phyloP scores from a whole-genome alignment of 441 rosid genomes.

The Omphalea diandra region DNA sequence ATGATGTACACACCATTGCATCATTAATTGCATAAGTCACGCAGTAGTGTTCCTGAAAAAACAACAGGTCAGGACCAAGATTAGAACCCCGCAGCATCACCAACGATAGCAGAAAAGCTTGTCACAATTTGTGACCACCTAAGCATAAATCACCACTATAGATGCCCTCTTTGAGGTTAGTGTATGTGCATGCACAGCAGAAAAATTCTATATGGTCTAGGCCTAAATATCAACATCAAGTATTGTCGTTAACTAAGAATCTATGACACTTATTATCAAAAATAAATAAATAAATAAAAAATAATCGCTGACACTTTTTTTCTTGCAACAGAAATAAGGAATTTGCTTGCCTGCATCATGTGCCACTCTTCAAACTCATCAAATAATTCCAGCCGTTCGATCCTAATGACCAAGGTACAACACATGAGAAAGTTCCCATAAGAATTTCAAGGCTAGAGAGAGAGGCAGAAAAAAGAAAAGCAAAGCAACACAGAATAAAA shows the following conservation, averaged over 20 bases:
- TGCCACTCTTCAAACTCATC: constrained; percentile 99
- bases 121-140: neutral
- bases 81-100: constrained; percentile 3
- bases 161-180: constrained; percentile 2
- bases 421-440: constrained; percentile 25
- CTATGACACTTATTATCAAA: constrained; percentile 6
- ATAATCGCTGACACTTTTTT: too few species aligned
- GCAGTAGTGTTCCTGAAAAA: constrained; percentile 82
- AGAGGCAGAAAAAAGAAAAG: neutral
- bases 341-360: constrained; percentile 94
- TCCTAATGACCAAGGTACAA: constrained; percentile 50
- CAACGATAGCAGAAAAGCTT: constrained; percentile 8
- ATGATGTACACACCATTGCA: constrained; percentile 54
- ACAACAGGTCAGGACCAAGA: constrained; percentile 23
- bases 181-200: neutral
- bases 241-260: constrained; percentile 7
- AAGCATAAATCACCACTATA: constrained; percentile 1
- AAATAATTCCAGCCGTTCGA: constrained; percentile 87
- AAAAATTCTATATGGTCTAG: constrained; percentile 11
- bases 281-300: too few species aligned
- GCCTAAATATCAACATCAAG: neutral
- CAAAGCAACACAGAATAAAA: neutral
- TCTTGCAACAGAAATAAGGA: constrained; percentile 18
- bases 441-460: neutral
- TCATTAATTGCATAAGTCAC: constrained; percentile 85